phyloP scores from a whole-genome alignment of 2,329 filamentous ascomycete species.

The Malbranchea zuffiana region DNA sequence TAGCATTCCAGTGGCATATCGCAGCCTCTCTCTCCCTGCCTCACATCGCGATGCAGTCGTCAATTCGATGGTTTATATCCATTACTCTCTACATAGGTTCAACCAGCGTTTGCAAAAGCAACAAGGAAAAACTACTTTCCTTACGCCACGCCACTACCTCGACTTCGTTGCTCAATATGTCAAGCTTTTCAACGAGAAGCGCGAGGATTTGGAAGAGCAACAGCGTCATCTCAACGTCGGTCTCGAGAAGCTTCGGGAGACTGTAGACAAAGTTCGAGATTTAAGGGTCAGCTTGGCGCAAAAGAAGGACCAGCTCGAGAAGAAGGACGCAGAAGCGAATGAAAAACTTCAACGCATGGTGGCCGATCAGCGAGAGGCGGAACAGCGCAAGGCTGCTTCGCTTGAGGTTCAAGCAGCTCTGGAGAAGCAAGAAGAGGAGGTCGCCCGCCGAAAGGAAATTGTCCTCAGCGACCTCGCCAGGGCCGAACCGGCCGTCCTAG shows the following conservation, averaged over 20 bases:
- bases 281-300: constrained; percentile 80
- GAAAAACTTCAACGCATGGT: constrained; percentile 97
- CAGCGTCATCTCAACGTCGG: constrained; percentile 97
- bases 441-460: constrained; percentile 69
- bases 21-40: constrained; percentile 70
- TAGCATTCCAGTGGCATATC: constrained; percentile 84
- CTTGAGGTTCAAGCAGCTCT: constrained; percentile 79
- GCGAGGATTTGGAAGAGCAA: constrained; percentile 95
- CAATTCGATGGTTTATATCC: constrained; percentile 98
- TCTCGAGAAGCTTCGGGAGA: constrained; percentile 92
- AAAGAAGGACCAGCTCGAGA: constrained; percentile 87
- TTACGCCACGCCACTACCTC: constrained; percentile 92
- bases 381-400: constrained; percentile 78
- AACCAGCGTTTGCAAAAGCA: constrained; percentile 82
- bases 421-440: constrained; percentile 80
- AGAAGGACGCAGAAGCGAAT: constrained; percentile 89
- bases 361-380: constrained; percentile 86
- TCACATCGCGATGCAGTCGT: constrained; percentile 85
- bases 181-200: constrained; percentile 94
- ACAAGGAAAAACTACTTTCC: constrained; percentile 82
- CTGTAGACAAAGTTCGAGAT: constrained; percentile 92
- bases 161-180: constrained; percentile 98
- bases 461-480: constrained; percentile 79
- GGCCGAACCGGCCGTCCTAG: constrained; percentile 84
- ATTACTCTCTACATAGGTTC: constrained; percentile 85